Percentiles rank a stretch among this genome's conserved stretches.
These are phyloP conservation scores for Neurospora sublineolata DNA, from an alignment of 495 filamentous ascomycete genomes.

Conservation along the genomic window DNA sequence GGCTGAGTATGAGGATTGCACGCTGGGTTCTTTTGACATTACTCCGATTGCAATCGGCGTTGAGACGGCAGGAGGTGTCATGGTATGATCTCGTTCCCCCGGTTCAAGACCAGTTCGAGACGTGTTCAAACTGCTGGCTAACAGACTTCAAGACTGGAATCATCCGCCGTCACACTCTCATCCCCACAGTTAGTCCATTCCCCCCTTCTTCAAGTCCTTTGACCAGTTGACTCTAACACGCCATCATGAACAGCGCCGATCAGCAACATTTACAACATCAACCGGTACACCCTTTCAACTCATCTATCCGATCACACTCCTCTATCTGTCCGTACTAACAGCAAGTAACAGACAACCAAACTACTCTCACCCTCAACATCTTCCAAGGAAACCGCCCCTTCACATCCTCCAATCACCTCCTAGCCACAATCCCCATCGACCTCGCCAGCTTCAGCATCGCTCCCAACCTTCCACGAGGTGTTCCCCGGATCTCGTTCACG, in stretches of 20 bases:
- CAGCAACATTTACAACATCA: conserved; percentile 87
- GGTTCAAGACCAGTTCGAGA: neutral
- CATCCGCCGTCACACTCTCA: conserved; percentile 78
- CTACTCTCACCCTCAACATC: conserved; percentile 83
- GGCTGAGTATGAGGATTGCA: conserved; percentile 48
- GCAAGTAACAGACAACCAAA: conserved; percentile 63
- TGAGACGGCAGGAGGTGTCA: conserved; percentile 90
- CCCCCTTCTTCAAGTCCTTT: neutral
- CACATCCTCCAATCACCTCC: conserved; percentile 85
- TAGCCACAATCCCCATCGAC: conserved; percentile 72
- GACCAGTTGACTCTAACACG: neutral
- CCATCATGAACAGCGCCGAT: conserved; percentile 44
- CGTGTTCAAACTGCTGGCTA: neutral
- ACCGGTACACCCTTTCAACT: conserved; percentile 24
- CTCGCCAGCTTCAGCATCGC: conserved; percentile 57
- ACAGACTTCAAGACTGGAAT: conserved; percentile 50
- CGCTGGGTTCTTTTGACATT: conserved; percentile 80
- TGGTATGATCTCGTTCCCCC: conserved; percentile 22
- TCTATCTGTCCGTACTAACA: neutral
- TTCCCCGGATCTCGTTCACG: conserved; percentile 85
- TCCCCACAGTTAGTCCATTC: conserved; percentile 49
- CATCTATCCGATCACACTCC: neutral
- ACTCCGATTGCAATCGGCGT: conserved; percentile 93
- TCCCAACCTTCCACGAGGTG: conserved; percentile 65
- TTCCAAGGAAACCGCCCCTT: conserved; percentile 87